Evolutionary conservation across 371 early-diverging fungal genomes (phyloP).

Genomic region (Mortierella sp.): DNA sequence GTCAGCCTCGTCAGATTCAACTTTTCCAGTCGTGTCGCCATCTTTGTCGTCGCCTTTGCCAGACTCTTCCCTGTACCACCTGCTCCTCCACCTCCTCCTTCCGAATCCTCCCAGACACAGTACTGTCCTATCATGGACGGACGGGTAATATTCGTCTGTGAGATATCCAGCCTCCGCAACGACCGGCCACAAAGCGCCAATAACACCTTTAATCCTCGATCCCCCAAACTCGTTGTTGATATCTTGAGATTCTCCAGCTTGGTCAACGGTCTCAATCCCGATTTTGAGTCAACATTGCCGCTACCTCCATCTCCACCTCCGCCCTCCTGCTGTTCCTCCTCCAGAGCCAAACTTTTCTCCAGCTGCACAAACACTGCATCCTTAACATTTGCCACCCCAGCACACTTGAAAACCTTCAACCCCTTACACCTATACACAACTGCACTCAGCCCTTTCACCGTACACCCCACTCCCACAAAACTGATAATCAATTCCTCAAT

Average conservation of each 20-base stretch:
- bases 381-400: conserved; percentile 30
- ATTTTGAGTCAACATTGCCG: background rate
- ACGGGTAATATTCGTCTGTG: conserved; percentile 28
- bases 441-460: conserved; percentile 32
- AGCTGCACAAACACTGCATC: conserved; percentile 34
- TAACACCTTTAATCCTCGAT: conserved; percentile 39
- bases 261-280: conserved; percentile 15
- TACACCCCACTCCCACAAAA: conserved; percentile 34
- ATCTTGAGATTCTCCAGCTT: conserved; percentile 44
- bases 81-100: background rate
- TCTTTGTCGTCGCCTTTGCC: background rate
- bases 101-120: conserved; percentile 24
- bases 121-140: conserved; percentile 17
- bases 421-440: conserved; percentile 25
- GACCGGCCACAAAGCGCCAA: conserved; percentile 33
- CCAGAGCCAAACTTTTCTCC: conserved; percentile 20
- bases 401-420: conserved; percentile 35
- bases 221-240: conserved; percentile 37
- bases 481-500: conserved; percentile 42
- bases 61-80: too few species aligned
- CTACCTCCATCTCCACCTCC: background rate
- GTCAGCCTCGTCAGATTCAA: conserved; percentile 42
- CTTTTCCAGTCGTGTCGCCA: conserved; percentile 30
- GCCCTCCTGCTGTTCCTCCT: background rate
- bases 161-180: conserved; percentile 37